Base-by-base conservation (phyloP, 108 stramenopile genomes). In the Nitzschia putrida region DNA sequence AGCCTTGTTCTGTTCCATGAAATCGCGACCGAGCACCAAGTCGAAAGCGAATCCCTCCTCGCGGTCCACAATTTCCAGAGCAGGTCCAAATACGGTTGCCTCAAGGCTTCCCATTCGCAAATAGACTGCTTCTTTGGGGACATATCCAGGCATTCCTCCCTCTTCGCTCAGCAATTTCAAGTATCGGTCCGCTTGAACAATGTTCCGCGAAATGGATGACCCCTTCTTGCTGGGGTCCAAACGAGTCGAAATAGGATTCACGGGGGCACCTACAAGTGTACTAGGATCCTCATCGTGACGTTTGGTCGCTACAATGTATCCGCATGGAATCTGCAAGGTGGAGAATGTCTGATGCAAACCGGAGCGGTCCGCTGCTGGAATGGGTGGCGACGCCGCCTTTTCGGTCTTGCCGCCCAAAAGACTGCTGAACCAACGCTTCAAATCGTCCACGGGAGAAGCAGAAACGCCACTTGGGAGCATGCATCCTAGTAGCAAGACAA, bases 51-150 rank as follows among this genome's bases (percentile, higher is more conserved):
- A 49, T 13, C 44, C 23, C 16, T 23, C 11, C n/a, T 63, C 61
- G 44, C 44, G 43, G 4, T 63, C 61, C 14, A 63, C 44, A 18
- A 63, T 39, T 11, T 40, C 9, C 1, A 63, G 21, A 10, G 13
- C 16, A 1, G 61, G 61, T 3, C 18, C 37, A 9, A 43, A 39
- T 9, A 63, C 43, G 12, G 61, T 63, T 23, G 61, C 61, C 22
- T 63, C 61, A 2, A 63, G 24, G 45, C 61, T 63, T 4, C 61
- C 61, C 61, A 63, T 63, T 45, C 61, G 16, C 42, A 63, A 38
- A 18, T 25, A 63, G 2, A 63, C 38, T 3, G 44, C 42, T 47
- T 24, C 44, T 1, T 0, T 14, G 14, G 61, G 44, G 11, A 63
- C 44, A 63, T 63, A 47, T 21, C 40, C 18, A n/a, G 18, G 20